Evolutionary conservation across 1,284 basidiomycete species (phyloP), one percentile per base, ranked within the genome.

Genomic region (Rhodofomes roseus): DNA sequence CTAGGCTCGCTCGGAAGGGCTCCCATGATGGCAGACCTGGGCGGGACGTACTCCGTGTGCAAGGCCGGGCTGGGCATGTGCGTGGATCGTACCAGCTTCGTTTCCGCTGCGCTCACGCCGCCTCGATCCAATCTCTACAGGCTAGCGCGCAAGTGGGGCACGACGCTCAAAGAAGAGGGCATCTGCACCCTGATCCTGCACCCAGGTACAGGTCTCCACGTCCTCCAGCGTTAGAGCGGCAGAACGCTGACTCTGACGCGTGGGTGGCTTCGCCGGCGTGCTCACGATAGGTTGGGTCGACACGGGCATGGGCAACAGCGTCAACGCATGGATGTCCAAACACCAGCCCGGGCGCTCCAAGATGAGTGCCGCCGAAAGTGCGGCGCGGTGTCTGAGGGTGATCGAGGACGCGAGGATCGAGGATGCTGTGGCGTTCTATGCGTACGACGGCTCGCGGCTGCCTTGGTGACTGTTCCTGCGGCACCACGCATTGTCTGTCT

Each of bases 11-110:
- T 61, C 7, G 34, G 36, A n/a, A 1, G 20, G 8, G 56, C 60
- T 1, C 37, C 56, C 3, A 1, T 0, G n/a, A 48, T 1, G 7
- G 18, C 22, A 2, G 52, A 27, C 11, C 9, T 61, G 12, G 25
- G 46, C 2, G 44, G 20, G 12, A 27, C 52, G 2, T 61, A 61
- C 44, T 54, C 56, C 4, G 46, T 58, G 8, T 36, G 34, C 11
- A 61, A 61, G 52, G 60, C 56, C 7, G 60, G 23, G n/a, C 51
- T 58, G 2, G 54, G 44, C 46, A 61, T 61, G 60, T 61, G 41
- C n/a, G 60, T 60, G 34, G 34, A 6, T 7, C 6, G 34, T 36
- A 6, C 12, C n/a, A n/a, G n/a, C n/a, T n/a, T n/a, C n/a, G n/a
- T n/a, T n/a, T n/a, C n/a, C n/a, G n/a, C n/a, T n/a, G n/a, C n/a